These are phyloP conservation scores for Colletotrichum coccodes DNA, from an alignment of 2,329 filamentous ascomycete species.

Conservation along the genomic window DNA sequence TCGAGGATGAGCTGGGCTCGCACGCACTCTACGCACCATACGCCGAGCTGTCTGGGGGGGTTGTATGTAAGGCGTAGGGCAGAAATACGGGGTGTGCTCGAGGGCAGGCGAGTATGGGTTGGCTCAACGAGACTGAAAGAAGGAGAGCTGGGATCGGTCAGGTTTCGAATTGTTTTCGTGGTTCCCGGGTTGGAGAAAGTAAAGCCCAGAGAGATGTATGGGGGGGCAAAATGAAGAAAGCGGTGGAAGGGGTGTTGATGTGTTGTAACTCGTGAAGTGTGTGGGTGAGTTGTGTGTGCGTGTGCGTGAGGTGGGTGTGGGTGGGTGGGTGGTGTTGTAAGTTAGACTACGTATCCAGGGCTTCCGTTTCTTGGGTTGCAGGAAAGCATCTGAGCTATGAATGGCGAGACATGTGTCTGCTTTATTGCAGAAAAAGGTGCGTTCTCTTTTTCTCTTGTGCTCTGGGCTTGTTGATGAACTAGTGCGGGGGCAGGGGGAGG, in stretches of 20 bases:
- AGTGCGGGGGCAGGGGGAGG: conserved; percentile 30
- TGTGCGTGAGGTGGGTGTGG: conserved; percentile 35
- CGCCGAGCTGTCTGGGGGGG: conserved; percentile 15
- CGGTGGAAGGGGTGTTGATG: conserved; percentile 33
- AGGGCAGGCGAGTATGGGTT: conserved; percentile 13
- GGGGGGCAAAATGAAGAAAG: conserved; percentile 34
- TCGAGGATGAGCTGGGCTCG: conserved; percentile 36
- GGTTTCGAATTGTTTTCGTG: conserved; percentile 10
- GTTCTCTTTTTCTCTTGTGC: neutral
- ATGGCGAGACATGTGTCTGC: conserved; percentile 69
- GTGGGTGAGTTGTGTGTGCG: conserved; percentile 31
- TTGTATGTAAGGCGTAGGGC: conserved; percentile 34
- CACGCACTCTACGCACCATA: conserved; percentile 23
- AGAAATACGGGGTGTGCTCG: conserved; percentile 31
- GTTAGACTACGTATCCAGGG: conserved; percentile 60
- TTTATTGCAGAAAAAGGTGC: conserved; percentile 67
- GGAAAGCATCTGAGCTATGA: conserved; percentile 60
- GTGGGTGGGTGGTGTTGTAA: conserved; percentile 50
- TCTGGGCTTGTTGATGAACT: conserved; percentile 24
- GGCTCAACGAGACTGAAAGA: conserved; percentile 16
- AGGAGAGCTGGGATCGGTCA: conserved; percentile 18
- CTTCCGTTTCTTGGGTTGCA: conserved; percentile 47
- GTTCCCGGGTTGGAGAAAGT: conserved; percentile 21
- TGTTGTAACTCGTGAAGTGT: conserved; percentile 30
- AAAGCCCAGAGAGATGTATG: conserved; percentile 21